Evolutionary conservation across 192 early-diverging fungal genomes (phyloP).

Genomic region (Phycomyces nitens): DNA sequence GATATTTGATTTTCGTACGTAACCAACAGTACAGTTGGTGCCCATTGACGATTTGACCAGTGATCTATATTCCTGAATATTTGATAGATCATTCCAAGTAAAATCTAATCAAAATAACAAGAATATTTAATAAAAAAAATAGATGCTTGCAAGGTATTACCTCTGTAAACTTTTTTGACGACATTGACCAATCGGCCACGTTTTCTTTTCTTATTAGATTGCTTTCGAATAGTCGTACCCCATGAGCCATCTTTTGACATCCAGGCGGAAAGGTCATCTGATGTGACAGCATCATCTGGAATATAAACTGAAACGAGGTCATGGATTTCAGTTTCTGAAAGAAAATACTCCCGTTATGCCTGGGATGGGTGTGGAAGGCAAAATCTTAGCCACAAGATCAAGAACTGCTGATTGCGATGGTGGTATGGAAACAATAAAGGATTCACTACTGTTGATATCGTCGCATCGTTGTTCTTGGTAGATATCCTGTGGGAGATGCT

Average conservation of each 20-base stretch:
- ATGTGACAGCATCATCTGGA: too few relatives aligned
- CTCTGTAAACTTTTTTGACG: too few relatives aligned
- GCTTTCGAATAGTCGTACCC: constrained; percentile 9
- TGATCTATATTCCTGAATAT: constrained; percentile 20
- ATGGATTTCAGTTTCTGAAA: too few relatives aligned
- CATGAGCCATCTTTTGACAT: constrained; percentile 10
- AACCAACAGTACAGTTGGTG: constrained; percentile 26
- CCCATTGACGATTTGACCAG: constrained; percentile 23
- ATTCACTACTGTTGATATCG: constrained; percentile 1
- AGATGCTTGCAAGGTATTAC: too few relatives aligned
- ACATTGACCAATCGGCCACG: too few relatives aligned
- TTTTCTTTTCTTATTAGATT: constrained; percentile 12
- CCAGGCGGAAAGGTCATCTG: too few relatives aligned
- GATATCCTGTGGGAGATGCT: constrained; percentile 9
- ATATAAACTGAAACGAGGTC: too few relatives aligned
- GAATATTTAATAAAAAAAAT: too few relatives aligned
- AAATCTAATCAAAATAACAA: constrained; percentile 24
- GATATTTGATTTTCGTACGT: constrained; percentile 24
- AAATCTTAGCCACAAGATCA: constrained; percentile 5
- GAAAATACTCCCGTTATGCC: too few relatives aligned
- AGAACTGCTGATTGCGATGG: neutral
- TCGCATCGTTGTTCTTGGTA: neutral
- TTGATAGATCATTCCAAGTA: constrained; percentile 23
- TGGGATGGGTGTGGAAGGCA: constrained; percentile 3
- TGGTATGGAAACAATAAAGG: neutral